Percentiles rank a stretch among this genome's conserved stretches.
phyloP scores from a whole-genome alignment of 225 moss, liverwort and hornwort species.

The Neckera pumila region DNA sequence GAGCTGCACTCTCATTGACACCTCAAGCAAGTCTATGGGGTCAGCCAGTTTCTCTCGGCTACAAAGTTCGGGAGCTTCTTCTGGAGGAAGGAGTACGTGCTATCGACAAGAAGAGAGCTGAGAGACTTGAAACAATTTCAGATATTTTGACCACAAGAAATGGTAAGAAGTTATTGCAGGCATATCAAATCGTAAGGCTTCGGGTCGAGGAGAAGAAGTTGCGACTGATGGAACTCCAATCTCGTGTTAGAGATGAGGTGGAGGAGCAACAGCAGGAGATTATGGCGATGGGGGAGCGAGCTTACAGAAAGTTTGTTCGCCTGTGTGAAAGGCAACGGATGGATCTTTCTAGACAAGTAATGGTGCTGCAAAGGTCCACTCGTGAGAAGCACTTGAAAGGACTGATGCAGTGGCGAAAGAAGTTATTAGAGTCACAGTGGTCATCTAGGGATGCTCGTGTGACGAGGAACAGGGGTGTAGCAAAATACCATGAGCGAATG shows the following conservation, averaged over 20 bases:
- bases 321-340: conserved; percentile 84
- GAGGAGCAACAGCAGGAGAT: conserved; percentile 99
- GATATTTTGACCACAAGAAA: conserved; percentile 36
- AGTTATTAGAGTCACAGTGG: conserved; percentile 92
- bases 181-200: conserved; percentile 61
- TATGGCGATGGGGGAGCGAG: conserved; percentile 98
- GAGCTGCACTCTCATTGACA: conserved; percentile 42
- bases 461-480: conserved; percentile 92
- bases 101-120: conserved; percentile 72
- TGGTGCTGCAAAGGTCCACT: conserved; percentile 59
- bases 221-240: conserved; percentile 85
- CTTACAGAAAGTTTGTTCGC: conserved; percentile 97
- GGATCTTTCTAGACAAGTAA: conserved; percentile 73
- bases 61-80: conserved; percentile 81
- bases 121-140: conserved; percentile 57
- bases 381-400: conserved; percentile 87
- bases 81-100: conserved; percentile 88
- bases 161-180: conserved; percentile 47
- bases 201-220: conserved; percentile 94
- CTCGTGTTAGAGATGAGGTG: conserved; percentile 82
- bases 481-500: conserved; percentile 97
- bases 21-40: conserved; percentile 72
- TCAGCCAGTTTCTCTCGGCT: conserved; percentile 66
- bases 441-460: conserved; percentile 81
- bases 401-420: conserved; percentile 92